Evolutionary conservation across 306 rosid species (phyloP).

Genomic region (Sindora glabra): DNA sequence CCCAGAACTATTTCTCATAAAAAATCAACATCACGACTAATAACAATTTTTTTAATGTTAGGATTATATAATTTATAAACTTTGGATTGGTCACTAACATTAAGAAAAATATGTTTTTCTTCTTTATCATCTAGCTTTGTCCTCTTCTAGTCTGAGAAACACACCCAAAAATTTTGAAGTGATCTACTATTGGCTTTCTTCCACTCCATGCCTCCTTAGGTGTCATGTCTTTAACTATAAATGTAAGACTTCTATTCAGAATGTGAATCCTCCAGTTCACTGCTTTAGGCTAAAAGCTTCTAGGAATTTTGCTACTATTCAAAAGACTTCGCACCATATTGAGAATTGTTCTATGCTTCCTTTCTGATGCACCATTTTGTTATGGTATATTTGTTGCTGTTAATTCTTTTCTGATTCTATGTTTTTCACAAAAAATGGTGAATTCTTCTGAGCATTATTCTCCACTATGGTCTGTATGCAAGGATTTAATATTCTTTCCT

Average conservation of each 20-base stretch:
- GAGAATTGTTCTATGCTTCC: neutral
- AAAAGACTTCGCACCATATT: neutral
- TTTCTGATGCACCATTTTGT: neutral
- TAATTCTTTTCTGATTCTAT: neutral
- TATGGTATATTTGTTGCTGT: neutral
- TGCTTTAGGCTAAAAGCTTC: neutral
- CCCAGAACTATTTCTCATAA: neutral
- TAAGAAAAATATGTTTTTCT: neutral
- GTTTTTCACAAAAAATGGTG: neutral
- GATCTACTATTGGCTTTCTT: neutral
- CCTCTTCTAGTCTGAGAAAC: neutral
- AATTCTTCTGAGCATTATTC: neutral
- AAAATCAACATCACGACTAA: neutral
- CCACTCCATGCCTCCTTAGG: neutral
- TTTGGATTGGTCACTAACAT: no score
- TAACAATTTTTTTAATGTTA: neutral
- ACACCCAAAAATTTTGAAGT: neutral
- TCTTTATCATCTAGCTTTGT: neutral
- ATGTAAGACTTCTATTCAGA: neutral
- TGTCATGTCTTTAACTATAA: neutral
- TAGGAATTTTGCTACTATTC: neutral
- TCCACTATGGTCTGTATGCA: neutral
- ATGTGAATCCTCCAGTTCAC: neutral
- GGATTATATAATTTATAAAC: no score
- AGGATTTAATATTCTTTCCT: neutral